Base-by-base conservation (phyloP, 495 filamentous ascomycete species). In the Aspergillus nanangensis region DNA sequence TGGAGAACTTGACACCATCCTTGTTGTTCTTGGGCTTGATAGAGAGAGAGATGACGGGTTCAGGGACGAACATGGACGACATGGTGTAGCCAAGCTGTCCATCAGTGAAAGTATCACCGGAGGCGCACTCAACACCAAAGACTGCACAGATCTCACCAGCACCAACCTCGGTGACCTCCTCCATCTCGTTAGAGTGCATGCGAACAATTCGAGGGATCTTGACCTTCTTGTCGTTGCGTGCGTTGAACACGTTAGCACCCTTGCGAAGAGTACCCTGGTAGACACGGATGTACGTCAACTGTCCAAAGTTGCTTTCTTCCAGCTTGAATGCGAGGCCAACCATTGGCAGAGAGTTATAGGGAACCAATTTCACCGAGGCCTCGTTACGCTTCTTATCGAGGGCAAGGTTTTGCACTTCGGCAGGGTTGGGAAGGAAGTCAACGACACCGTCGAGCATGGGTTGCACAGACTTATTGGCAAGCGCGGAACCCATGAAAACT, bases 161-260 rank as follows among this genome's bases (percentile, higher is more conserved):
- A 34, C 89, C 87, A 39, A 99, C 85, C 62, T 96, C 91, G 37
- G 61, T 71, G 11, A 95, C 87, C 52, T 99, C 94, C 67, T 97
- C 94, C 94, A 99, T 93, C 62, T 99, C 94, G 61, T 97, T 96
- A 24, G 90, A 95, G 75, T 99, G 94, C 94, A 99, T 99, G 36
- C 94, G 87, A 38, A 99, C 94, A 57, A 99, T 99, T 56, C 91
- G 86, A 17, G 94, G 94, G 47, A 97, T 82, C 67, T 95, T 93
- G 62, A 99, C 84, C 71, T 93, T 97, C 77, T 97, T 96, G 62
- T 88, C 83, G 41, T 79, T 90, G 49, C 92, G 84, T 8, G 93
- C 88, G 61, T 99, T 99, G 80, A 84, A 96, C 24, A 99, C 82
- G 61, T 88, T 86, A 57, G 84, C 75, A 33, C 90, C 87, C 76